phyloP scores from a whole-genome alignment of 345 rosid genomes.

The Heritiera littoralis region DNA sequence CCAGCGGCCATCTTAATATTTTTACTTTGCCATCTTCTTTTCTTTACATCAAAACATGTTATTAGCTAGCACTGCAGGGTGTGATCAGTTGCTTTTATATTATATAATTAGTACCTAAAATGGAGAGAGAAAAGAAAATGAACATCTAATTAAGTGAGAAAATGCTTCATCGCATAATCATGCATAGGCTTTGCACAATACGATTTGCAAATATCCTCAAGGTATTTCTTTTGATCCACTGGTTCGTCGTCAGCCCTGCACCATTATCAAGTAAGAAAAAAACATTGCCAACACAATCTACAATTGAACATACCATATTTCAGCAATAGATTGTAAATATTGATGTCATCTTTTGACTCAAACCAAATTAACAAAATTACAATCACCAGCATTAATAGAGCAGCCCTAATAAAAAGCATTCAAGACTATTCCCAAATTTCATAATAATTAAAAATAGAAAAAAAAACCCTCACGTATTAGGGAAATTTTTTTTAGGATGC shows the following conservation, averaged over 20 bases:
- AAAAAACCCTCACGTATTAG: neutral
- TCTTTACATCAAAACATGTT: too few species aligned
- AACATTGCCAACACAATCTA: neutral
- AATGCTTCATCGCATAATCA: conserved; percentile 40
- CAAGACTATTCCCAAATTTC: neutral
- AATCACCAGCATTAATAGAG: neutral
- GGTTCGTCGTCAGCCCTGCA: conserved; percentile 58
- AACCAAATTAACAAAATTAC: neutral
- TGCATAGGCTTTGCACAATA: conserved; percentile 53
- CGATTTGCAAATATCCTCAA: conserved; percentile 56
- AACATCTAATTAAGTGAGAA: neutral
- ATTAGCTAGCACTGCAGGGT: too few species aligned
- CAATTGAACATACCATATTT: neutral
- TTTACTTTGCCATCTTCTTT: too few species aligned
- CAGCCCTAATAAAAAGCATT: neutral
- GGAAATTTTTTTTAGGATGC: neutral
- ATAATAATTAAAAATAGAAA: neutral
- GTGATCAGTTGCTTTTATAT: too few species aligned
- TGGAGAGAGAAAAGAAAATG: neutral
- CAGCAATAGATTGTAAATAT: neutral
- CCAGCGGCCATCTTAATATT: too few species aligned
- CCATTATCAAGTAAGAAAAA: neutral
- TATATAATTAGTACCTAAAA: neutral
- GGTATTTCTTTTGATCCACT: conserved; percentile 52
- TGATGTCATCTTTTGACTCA: neutral